phyloP scores from a whole-genome alignment of 352 stramenopile genomes.

The Phytopythium aichiense region DNA sequence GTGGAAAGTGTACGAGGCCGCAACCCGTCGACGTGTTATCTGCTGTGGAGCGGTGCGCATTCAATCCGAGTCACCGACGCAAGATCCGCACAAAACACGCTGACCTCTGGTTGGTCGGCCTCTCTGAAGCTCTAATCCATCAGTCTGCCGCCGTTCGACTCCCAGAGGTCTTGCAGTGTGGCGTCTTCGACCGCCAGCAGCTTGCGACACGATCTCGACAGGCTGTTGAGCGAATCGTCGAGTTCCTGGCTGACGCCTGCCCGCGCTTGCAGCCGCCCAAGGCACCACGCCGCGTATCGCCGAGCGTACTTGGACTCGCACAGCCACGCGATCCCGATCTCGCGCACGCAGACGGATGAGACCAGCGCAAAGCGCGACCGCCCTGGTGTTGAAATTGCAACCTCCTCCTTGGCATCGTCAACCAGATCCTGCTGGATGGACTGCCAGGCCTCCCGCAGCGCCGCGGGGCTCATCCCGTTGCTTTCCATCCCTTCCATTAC shows the following conservation, averaged over 20 bases:
- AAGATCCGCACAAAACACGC: too few species aligned
- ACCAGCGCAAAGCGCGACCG: conserved; percentile 1
- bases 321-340: conserved; percentile 42
- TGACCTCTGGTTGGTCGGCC: too few species aligned
- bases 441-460: neutral
- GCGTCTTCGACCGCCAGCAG: neutral
- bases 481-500: neutral
- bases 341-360: conserved; percentile 19
- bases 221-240: neutral
- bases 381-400: neutral
- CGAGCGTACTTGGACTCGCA: conserved; percentile 34
- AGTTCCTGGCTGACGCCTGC: neutral
- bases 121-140: too few species aligned
- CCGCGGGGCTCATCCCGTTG: neutral
- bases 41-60: too few species aligned
- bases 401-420: conserved; percentile 3
- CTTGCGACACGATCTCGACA: neutral
- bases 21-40: too few species aligned
- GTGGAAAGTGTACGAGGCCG: too few species aligned
- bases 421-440: neutral
- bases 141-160: too few species aligned
- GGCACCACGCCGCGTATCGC: conserved; percentile 50
- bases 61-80: too few species aligned
- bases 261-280: conserved; percentile 15
- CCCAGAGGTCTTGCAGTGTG: neutral